Conservation (phyloP, 768 basidiomycete genomes). For the Kwoniella botswanensis region DNA sequence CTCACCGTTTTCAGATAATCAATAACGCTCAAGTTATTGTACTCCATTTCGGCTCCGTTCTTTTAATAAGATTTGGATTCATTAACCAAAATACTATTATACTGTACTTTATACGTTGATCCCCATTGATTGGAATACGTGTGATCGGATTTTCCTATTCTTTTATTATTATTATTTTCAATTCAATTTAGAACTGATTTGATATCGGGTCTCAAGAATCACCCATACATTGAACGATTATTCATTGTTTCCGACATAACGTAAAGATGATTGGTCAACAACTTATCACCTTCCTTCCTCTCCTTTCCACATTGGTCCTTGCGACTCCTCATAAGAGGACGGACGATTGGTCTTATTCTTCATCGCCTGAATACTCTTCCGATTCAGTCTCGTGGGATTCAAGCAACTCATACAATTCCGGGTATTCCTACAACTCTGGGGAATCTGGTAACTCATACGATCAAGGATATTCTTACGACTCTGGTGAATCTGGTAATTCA, state of each 20-base stretch:
- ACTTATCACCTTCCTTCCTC: constrained; percentile 2
- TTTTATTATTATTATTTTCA: neutral
- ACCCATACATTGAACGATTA: no score
- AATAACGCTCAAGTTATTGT: neutral
- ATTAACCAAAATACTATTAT: neutral
- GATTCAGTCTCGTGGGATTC: constrained; percentile 1
- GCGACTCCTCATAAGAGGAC: constrained; percentile 1
- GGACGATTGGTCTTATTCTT: neutral
- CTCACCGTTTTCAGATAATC: constrained; percentile 6
- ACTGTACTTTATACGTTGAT: neutral
- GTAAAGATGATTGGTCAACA: constrained; percentile 1
- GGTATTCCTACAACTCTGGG: neutral
- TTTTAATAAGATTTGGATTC: constrained; percentile 14
- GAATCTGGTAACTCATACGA: constrained; percentile 2
- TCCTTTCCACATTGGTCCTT: neutral
- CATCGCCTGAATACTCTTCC: neutral
- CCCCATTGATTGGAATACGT: neutral
- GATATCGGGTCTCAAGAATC: neutral
- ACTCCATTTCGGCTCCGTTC: constrained; percentile 11
- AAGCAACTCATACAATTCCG: neutral
- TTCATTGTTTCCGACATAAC: no score
- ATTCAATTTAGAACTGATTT: neutral
- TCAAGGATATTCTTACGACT: neutral
- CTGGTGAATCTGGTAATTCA: neutral
- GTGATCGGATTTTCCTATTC: neutral